phyloP scores from a whole-genome alignment of 352 stramenopile species.

The Phytophthora sansomeana region DNA sequence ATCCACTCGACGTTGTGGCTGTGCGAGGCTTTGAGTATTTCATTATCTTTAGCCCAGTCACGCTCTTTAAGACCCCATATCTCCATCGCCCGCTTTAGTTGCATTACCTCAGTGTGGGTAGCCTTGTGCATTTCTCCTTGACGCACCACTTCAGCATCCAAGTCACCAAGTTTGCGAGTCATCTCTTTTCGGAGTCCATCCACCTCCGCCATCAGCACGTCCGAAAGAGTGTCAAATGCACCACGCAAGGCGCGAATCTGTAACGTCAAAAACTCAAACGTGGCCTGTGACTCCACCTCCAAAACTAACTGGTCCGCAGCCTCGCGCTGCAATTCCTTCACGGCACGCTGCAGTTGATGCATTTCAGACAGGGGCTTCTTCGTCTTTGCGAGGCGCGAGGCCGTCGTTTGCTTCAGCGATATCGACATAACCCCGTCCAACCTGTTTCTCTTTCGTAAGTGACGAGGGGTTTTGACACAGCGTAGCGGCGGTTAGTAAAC shows the following conservation, averaged over 20 bases:
- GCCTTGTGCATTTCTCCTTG: slow-evolving; percentile 70
- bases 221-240: slow-evolving; percentile 83
- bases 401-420: slow-evolving; percentile 59
- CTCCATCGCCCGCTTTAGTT: slow-evolving; percentile 81
- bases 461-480: slow-evolving; percentile 30
- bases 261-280: slow-evolving; percentile 84
- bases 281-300: slow-evolving; percentile 84
- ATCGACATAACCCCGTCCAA: slow-evolving; percentile 49
- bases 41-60: slow-evolving; percentile 88
- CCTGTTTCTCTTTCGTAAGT: slow-evolving; percentile 20
- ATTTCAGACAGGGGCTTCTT: slow-evolving; percentile 86
- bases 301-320: slow-evolving; percentile 76
- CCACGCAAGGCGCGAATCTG: slow-evolving; percentile 78
- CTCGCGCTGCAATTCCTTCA: slow-evolving; percentile 81
- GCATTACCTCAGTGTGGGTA: slow-evolving; percentile 72
- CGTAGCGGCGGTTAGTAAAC: slow-evolving; percentile 32
- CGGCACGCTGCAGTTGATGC: slow-evolving; percentile 80
- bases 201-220: slow-evolving; percentile 81
- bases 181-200: slow-evolving; percentile 77
- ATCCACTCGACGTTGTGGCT: slow-evolving; percentile 88
- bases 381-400: slow-evolving; percentile 70
- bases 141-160: slow-evolving; percentile 63
- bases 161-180: slow-evolving; percentile 60
- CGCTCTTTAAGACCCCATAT: slow-evolving; percentile 84
- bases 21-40: slow-evolving; percentile 86